Percentiles rank a stretch among this genome's conserved stretches.
phyloP scores from a whole-genome alignment of 306 rosid species.

The Quercus glauca region DNA sequence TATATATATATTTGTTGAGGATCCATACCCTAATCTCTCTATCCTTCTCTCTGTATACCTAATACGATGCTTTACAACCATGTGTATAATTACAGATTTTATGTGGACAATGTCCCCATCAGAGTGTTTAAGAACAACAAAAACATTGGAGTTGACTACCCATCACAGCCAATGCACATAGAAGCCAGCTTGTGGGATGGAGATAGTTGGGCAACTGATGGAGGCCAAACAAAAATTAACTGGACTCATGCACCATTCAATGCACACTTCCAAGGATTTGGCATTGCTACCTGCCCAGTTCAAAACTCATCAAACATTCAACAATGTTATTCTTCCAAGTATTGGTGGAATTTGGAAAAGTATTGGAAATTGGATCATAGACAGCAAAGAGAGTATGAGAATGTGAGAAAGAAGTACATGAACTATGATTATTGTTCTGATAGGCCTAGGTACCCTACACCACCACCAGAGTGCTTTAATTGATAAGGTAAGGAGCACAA shows the following conservation, averaged over 20 bases:
- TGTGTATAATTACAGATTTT: constrained; percentile 31
- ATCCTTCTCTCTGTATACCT: neutral
- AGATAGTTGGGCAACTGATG: constrained; percentile 57
- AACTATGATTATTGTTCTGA: constrained; percentile 56
- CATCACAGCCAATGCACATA: constrained; percentile 45
- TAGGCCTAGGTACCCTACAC: constrained; percentile 13
- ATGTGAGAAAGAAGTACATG: constrained; percentile 23
- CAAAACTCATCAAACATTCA: neutral
- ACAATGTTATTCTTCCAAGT: constrained; percentile 28
- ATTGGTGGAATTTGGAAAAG: constrained; percentile 40
- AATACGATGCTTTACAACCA: neutral
- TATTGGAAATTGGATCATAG: constrained; percentile 29
- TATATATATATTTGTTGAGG: no score
- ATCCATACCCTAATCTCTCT: neutral
- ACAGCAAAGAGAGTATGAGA: constrained; percentile 12
- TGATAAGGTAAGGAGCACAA: neutral
- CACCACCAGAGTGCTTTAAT: constrained; percentile 51
- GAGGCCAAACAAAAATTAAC: constrained; percentile 41
- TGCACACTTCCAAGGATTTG: constrained; percentile 46
- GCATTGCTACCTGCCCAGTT: constrained; percentile 32
- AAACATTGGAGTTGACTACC: constrained; percentile 28
- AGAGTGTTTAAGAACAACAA: constrained; percentile 43
- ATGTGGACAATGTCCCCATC: constrained; percentile 42
- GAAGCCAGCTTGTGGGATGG: constrained; percentile 50
- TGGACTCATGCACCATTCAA: constrained; percentile 54